phyloP scores from a whole-genome alignment of 2,329 filamentous ascomycete genomes.

The Dactylonectria macrodidyma region DNA sequence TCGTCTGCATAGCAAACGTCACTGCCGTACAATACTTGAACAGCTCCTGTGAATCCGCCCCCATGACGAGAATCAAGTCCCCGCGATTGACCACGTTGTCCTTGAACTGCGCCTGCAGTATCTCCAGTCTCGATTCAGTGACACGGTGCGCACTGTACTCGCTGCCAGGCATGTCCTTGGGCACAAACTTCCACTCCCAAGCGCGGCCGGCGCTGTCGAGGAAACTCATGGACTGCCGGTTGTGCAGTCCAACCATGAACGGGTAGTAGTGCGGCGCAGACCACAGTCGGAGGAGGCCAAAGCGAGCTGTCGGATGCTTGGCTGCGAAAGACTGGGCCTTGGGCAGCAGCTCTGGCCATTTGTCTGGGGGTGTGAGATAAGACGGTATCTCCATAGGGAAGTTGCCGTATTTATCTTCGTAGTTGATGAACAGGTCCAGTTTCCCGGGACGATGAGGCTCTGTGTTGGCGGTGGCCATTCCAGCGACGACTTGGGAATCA shows the following conservation, averaged over 20 bases:
- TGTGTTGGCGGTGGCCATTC: slow-evolving; percentile 39
- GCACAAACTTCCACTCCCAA: slow-evolving; percentile 49
- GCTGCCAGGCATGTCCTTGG: slow-evolving; percentile 48
- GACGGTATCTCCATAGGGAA: slow-evolving; percentile 32
- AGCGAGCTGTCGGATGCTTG: slow-evolving; percentile 37
- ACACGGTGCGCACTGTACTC: slow-evolving; percentile 42
- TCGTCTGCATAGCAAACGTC: slow-evolving; percentile 48
- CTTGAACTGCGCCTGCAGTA: slow-evolving; percentile 36
- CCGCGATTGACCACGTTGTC: slow-evolving; percentile 39
- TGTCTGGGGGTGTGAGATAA: slow-evolving; percentile 27
- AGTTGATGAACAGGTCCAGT: slow-evolving; percentile 48
- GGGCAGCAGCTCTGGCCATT: slow-evolving; percentile 44
- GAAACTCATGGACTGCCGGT: slow-evolving; percentile 41
- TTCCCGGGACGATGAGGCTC: slow-evolving; percentile 47
- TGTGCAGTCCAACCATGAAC: slow-evolving; percentile 43
- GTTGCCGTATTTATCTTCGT: slow-evolving; percentile 41
- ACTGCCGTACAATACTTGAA: slow-evolving; percentile 44
- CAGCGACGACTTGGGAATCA: slow-evolving; percentile 36
- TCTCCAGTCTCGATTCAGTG: slow-evolving; percentile 29
- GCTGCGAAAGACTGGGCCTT: slow-evolving; percentile 33
- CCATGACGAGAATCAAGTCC: slow-evolving; percentile 50
- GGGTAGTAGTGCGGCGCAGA: slow-evolving; percentile 50
- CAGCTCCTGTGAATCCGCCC: slow-evolving; percentile 37
- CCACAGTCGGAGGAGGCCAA: slow-evolving; percentile 47
- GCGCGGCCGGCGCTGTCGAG: slow-evolving; percentile 44